Conservation (phyloP, 129 eudicot genomes). For the Solidago caesia region DNA sequence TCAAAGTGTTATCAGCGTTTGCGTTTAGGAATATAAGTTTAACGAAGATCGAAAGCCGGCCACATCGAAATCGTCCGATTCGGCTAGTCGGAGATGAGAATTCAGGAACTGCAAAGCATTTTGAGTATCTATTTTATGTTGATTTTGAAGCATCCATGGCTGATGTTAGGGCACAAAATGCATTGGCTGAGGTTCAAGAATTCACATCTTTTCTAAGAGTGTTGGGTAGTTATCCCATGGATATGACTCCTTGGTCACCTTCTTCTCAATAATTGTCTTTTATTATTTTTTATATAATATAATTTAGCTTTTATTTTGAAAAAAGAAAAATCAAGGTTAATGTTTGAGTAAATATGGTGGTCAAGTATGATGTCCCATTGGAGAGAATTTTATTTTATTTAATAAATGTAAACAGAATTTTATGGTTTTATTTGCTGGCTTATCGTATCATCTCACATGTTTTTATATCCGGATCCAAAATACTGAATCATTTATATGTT, state of each 20-base stretch:
- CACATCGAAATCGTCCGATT: slow-evolving; percentile 79
- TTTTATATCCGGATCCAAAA: too few relatives aligned
- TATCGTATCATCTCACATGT: too few relatives aligned
- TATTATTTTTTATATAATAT: slow-evolving; percentile 2
- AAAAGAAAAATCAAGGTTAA: not conserved
- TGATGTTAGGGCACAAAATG: slow-evolving; percentile 89
- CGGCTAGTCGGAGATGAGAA: slow-evolving; percentile 81
- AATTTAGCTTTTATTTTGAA: not conserved
- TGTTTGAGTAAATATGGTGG: slow-evolving; percentile 35
- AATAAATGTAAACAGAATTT: not conserved
- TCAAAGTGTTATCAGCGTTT: slow-evolving; percentile 86
- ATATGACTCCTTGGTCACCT: slow-evolving; percentile 95
- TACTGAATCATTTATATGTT: too few relatives aligned
- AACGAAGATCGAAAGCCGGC: slow-evolving; percentile 93
- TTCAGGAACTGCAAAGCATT: slow-evolving; percentile 88
- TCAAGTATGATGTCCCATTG: not conserved
- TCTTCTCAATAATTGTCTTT: slow-evolving; percentile 31
- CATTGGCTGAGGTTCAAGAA: slow-evolving; percentile 90
- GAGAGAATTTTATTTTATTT: not conserved
- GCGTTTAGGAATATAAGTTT: slow-evolving; percentile 83
- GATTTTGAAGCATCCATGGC: slow-evolving; percentile 99
- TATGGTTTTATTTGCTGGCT: not conserved
- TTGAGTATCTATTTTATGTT: slow-evolving; percentile 87
- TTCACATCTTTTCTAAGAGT: slow-evolving; percentile 91
- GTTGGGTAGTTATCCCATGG: slow-evolving; percentile 95